A percentile compares a stretch with the other conserved stretches of the same genome.
Conservation (phyloP, 2,329 filamentous ascomycete genomes). For the Geosmithia morbida region DNA sequence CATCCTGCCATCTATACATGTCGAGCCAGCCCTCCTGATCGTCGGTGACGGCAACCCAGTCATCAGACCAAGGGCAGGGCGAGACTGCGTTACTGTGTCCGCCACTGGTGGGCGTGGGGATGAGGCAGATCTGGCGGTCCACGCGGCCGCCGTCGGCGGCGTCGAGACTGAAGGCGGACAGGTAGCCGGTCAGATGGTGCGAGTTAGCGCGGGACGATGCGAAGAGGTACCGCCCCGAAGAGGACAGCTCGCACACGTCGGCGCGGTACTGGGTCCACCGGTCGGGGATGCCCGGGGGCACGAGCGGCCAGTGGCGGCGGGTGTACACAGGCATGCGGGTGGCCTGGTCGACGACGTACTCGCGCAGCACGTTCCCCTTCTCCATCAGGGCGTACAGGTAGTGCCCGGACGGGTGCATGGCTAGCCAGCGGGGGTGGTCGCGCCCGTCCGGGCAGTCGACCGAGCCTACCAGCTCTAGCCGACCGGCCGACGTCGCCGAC, state of each 20-base stretch:
- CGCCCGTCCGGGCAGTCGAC: conserved; percentile 54
- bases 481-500: too few relatives aligned
- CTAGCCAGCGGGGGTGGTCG: conserved; percentile 82
- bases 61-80: conserved; percentile 71
- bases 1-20: conserved; percentile 76
- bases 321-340: conserved; percentile 70
- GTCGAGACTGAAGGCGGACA: conserved; percentile 65
- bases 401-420: conserved; percentile 62
- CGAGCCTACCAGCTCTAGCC: conserved; percentile 55
- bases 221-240: conserved; percentile 62
- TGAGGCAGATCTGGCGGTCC: conserved; percentile 64
- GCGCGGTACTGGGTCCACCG: conserved; percentile 58
- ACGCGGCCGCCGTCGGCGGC: conserved; percentile 49
- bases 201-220: conserved; percentile 71
- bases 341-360: conserved; percentile 63
- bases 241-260: conserved; percentile 65
- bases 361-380: conserved; percentile 69
- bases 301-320: conserved; percentile 59
- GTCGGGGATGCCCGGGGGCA: conserved; percentile 53
- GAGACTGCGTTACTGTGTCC: conserved; percentile 82
- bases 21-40: conserved; percentile 80
- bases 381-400: conserved; percentile 85
- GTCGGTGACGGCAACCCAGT: conserved; percentile 82
- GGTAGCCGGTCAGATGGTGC: conserved; percentile 64
- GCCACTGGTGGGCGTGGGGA: conserved; percentile 74